phyloP scores from a whole-genome alignment of 2,329 filamentous ascomycete species.

The Stagonosporopsis chrysanthemi region DNA sequence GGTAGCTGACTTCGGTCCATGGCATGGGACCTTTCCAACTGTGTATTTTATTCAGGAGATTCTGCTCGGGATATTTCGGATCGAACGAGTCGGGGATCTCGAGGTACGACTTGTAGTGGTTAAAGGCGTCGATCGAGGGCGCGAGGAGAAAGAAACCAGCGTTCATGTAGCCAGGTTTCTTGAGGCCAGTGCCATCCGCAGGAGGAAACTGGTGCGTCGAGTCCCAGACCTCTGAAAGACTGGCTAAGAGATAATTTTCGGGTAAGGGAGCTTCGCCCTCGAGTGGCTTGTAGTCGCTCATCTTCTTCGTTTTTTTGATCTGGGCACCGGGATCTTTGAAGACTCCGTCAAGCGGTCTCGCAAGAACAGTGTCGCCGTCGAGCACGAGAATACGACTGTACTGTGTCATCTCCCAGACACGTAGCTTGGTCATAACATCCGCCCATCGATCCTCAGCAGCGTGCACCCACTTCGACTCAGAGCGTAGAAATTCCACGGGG shows the following conservation, averaged over 20 bases:
- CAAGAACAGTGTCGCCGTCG: constrained; percentile 48
- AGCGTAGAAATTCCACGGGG: constrained; percentile 33
- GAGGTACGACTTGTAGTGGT: constrained; percentile 44
- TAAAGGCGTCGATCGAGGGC: constrained; percentile 39
- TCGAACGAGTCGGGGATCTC: constrained; percentile 42
- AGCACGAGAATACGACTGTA: constrained; percentile 47
- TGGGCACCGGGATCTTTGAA: constrained; percentile 45
- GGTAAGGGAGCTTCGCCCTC: constrained; percentile 39
- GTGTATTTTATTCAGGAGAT: constrained; percentile 49
- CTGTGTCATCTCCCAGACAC: constrained; percentile 49
- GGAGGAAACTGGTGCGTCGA: constrained; percentile 47
- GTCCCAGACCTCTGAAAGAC: constrained; percentile 43
- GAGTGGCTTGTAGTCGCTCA: constrained; percentile 16
- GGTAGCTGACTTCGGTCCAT: constrained; percentile 47
- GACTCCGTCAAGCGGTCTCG: constrained; percentile 41
- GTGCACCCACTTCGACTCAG: constrained; percentile 29
- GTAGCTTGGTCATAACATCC: constrained; percentile 51
- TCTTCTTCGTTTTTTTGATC: constrained; percentile 22
- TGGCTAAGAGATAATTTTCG: constrained; percentile 43
- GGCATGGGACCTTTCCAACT: constrained; percentile 50
- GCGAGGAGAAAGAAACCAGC: constrained; percentile 50
- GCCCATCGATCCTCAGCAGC: constrained; percentile 35
- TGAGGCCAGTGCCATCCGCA: constrained; percentile 35
- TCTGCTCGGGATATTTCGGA: constrained; percentile 47
- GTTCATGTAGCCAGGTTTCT: constrained; percentile 44